A percentile compares a stretch with the other conserved stretches of the same genome.
phyloP scores from a whole-genome alignment of 306 rosid genomes.

The Begonia peltatifolia region DNA sequence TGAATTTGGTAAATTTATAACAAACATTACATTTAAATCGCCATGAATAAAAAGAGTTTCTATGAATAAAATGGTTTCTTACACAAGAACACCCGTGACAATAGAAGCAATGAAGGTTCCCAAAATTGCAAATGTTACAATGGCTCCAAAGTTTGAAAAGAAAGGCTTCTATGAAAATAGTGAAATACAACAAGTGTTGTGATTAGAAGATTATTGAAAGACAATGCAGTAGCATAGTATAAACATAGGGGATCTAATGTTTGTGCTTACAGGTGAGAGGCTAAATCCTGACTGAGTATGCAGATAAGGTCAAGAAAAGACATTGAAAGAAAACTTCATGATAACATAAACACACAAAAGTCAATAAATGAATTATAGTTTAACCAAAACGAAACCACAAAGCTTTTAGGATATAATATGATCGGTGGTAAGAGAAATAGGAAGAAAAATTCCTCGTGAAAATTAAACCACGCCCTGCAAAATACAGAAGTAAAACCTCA shows the following conservation, averaged over 20 bases:
- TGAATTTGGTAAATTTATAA: too few species aligned
- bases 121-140: conserved; percentile 80
- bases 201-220: background rate
- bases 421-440: conserved; percentile 90
- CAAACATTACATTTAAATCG: too few species aligned
- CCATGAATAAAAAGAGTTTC: too few species aligned
- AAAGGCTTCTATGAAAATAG: conserved; percentile 63
- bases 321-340: background rate
- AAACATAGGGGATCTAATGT: background rate
- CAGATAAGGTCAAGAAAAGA: conserved; percentile 48
- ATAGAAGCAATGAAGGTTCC: conserved; percentile 85
- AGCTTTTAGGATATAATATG: conserved; percentile 76
- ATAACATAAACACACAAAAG: background rate
- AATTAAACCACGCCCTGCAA: conserved; percentile 90
- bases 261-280: conserved; percentile 75
- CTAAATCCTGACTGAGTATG: conserved; percentile 98
- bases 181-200: conserved; percentile 9
- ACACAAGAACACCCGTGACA: conserved; percentile 89
- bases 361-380: background rate
- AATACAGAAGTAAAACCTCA: conserved; percentile 1
- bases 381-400: background rate
- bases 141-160: conserved; percentile 98
- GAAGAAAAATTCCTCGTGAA: conserved; percentile 97
- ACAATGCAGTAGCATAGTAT: background rate
- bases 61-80: conserved; percentile 10